Base-by-base conservation (phyloP, 257 asterid species). In the Striga asiatica region DNA sequence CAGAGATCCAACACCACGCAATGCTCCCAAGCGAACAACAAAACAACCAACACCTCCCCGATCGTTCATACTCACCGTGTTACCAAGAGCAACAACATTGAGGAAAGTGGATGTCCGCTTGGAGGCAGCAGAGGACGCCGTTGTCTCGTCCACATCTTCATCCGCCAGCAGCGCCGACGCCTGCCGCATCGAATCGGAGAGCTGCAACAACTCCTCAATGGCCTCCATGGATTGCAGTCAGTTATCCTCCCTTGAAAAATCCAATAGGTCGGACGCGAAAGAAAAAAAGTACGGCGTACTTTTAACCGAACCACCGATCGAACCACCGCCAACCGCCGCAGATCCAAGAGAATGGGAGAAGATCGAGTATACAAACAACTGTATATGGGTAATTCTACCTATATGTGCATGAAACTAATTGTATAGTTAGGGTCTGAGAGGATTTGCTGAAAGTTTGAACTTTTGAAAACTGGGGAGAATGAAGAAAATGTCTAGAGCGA, bases 141-240 rank as follows among this genome's bases (percentile, higher is more conserved):
- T n/a, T n/a, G 82, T 70, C 64, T 83, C 96, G 29, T 91, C 98
- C 43, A 82, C 72, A 72, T 87, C 96, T 54, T 91, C 98, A 59
- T 87, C 98, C 31, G 95, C 94, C 19, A 91, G 89, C 72, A 91
- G 66, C 61, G 89, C 70, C 35, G 95, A 38, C 14, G 96, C 96
- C 73, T 84, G 98, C 76, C 85, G 77, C 95, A 91, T 91, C 70
- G 98, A 72, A 66, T 91, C 93, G 29, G 98, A 78, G 43, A 91
- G 96, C 77, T 84, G 81, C 8, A 79, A 54, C 85, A 87, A 68
- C 69, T 87, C 96, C 68, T 87, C 95, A 71, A 91, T 81, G 66
- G 82, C 74, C 39, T 76, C 82, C 82, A 76, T 76, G 45, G 55
- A 57, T 52, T 50, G 8, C 8, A 29, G 8, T 29, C 9, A 29